Evolutionary conservation across 441 rosid genomes (phyloP).

Genomic region (Biscutella auriculata): DNA sequence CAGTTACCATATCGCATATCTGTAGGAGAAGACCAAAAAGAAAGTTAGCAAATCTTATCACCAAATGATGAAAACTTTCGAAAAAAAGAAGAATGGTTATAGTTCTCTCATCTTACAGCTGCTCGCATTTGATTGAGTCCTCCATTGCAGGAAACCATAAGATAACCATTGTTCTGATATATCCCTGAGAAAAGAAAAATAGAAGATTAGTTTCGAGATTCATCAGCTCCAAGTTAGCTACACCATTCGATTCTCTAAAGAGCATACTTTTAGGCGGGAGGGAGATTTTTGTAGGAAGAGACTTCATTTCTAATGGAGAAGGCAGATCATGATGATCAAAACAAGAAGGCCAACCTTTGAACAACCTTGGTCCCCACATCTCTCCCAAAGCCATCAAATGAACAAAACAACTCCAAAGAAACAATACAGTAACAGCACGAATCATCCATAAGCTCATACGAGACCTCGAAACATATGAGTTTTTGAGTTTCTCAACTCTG

Average conservation of each 20-base stretch:
- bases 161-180: slow-evolving; percentile 58
- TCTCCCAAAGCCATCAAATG: slow-evolving; percentile 54
- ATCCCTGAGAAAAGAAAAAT: slow-evolving; percentile 30
- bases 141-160: slow-evolving; percentile 75
- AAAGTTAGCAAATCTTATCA: slow-evolving; percentile 6
- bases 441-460: slow-evolving; percentile 47
- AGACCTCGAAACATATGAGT: slow-evolving; percentile 39
- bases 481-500: slow-evolving; percentile 46
- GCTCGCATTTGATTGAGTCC: slow-evolving; percentile 85
- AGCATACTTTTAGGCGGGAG: slow-evolving; percentile 57
- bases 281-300: slow-evolving; percentile 30
- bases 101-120: slow-evolving; percentile 36
- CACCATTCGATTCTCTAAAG: neutral
- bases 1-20: slow-evolving; percentile 74
- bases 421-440: slow-evolving; percentile 33
- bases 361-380: slow-evolving; percentile 53
- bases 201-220: neutral
- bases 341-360: slow-evolving; percentile 63
- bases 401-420: slow-evolving; percentile 52
- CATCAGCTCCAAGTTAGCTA: slow-evolving; percentile 4
- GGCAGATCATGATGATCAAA: slow-evolving; percentile 31
- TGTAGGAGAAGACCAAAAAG: slow-evolving; percentile 17
- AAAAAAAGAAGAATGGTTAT: neutral
- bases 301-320: slow-evolving; percentile 22
- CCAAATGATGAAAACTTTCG: neutral